Evolutionary conservation across 1,284 basidiomycete species (phyloP).

Genomic region (Coniophora puteana): DNA sequence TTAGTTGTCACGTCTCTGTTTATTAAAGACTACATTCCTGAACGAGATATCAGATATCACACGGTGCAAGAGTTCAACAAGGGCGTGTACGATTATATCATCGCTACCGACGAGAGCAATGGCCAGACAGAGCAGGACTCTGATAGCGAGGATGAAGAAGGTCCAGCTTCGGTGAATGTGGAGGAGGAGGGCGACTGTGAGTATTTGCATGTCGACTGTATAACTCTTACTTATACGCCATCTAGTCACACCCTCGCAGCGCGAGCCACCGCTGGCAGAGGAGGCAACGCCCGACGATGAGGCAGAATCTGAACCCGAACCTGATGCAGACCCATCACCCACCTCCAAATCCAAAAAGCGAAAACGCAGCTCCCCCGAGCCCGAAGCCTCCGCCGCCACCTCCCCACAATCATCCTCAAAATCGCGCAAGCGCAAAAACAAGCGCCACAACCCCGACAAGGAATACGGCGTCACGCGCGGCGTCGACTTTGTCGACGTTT

Average conservation of each 20-base stretch:
- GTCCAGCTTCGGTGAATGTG: conserved; percentile 2
- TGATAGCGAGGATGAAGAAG: conserved; percentile 35
- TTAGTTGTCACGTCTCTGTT: conserved; percentile 19
- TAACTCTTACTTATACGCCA: background rate
- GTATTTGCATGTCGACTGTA: conserved; percentile 1
- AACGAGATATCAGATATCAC: conserved; percentile 68
- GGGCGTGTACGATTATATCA: conserved; percentile 98
- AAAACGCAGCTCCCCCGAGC: conserved; percentile 25
- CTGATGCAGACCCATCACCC: no score
- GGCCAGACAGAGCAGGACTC: conserved; percentile 51
- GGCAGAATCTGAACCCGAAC: conserved; percentile 1
- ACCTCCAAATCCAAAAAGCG: conserved; percentile 32
- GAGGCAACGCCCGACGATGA: background rate
- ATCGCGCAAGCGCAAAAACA: conserved; percentile 36
- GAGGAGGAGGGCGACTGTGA: conserved; percentile 11
- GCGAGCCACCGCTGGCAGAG: no score
- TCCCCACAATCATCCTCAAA: conserved; percentile 24
- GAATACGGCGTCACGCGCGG: conserved; percentile 97
- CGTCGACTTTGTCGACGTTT: conserved; percentile 96
- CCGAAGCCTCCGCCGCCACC: conserved; percentile 14
- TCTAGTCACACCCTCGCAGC: conserved; percentile 12
- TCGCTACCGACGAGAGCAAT: conserved; percentile 91
- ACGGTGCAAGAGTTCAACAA: conserved; percentile 99
- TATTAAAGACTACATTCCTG: conserved; percentile 7
- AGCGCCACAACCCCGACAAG: conserved; percentile 45